Evolutionary conservation across 805 yeast species (phyloP).

Genomic region (Starmerella cellae): DNA sequence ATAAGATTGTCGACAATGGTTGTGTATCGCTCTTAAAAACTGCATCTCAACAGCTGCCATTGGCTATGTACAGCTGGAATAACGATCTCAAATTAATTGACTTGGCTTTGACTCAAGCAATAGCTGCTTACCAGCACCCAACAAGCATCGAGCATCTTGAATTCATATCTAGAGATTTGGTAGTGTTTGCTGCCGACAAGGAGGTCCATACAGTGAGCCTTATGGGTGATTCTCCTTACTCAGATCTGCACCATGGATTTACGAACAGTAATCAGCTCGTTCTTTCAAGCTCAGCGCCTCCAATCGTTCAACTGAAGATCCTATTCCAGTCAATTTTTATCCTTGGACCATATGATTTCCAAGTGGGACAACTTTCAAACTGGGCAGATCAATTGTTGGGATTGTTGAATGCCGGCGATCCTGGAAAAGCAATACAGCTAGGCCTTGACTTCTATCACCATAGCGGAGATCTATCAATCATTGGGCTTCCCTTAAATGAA

Average conservation of each 20-base stretch:
- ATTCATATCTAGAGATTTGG: slow-evolving; percentile 37
- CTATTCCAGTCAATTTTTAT: slow-evolving; percentile 33
- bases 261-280: not conserved
- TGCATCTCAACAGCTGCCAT: not conserved
- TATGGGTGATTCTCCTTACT: not conserved
- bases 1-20: not conserved
- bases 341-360: slow-evolving; percentile 40
- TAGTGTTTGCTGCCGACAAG: slow-evolving; percentile 36
- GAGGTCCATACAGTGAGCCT: slow-evolving; percentile 30
- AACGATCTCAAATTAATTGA: slow-evolving; percentile 36
- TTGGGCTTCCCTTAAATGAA: slow-evolving; percentile 43
- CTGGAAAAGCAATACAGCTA: slow-evolving; percentile 42
- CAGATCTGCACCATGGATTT: not conserved
- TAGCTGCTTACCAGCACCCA: slow-evolving; percentile 32
- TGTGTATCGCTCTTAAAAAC: not conserved
- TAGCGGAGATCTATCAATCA: slow-evolving; percentile 35
- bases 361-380: slow-evolving; percentile 45
- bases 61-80: not conserved
- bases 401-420: slow-evolving; percentile 37
- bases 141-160: slow-evolving; percentile 42
- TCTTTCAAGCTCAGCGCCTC: not conserved
- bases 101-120: not conserved
- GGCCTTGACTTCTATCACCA: slow-evolving; percentile 44
- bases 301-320: not conserved
- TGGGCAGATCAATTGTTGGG: slow-evolving; percentile 57